Evolutionary conservation across 768 basidiomycete genomes (phyloP).

Genomic region (Suillus fuscotomentosus): DNA sequence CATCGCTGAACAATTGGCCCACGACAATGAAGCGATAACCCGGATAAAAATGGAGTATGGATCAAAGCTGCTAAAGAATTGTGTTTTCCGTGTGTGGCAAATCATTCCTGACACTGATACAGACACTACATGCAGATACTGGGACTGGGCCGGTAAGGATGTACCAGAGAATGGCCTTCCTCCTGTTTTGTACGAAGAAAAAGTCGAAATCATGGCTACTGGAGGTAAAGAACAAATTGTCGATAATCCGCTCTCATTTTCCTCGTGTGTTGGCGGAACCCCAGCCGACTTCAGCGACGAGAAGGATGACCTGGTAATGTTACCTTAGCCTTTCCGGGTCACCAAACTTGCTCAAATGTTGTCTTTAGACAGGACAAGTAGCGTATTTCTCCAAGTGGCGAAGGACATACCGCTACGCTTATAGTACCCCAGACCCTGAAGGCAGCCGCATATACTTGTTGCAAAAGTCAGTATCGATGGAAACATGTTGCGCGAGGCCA

Average conservation of each 20-base stretch:
- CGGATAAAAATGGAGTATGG: too few species aligned
- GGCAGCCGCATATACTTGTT: constrained; percentile 14
- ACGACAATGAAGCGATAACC: too few species aligned
- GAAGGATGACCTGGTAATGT: constrained; percentile 9
- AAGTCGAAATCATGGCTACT: constrained; percentile 9
- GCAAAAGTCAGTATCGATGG: constrained; percentile 12
- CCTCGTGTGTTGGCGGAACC: constrained; percentile 11
- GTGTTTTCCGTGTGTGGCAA: too few species aligned
- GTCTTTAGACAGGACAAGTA: constrained; percentile 5
- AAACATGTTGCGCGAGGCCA: not conserved
- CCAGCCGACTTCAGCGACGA: constrained; percentile 19
- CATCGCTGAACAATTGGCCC: too few species aligned
- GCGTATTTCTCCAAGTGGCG: constrained; percentile 8
- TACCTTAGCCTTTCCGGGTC: not conserved
- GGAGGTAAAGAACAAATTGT: constrained; percentile 11
- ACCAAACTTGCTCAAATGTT: not conserved
- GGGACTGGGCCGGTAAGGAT: too few species aligned
- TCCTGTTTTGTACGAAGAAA: too few species aligned
- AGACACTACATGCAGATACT: too few species aligned
- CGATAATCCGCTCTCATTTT: constrained; percentile 19
- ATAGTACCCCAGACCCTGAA: constrained; percentile 8
- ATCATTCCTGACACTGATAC: too few species aligned
- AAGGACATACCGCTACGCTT: constrained; percentile 19
- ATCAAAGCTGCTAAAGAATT: too few species aligned
- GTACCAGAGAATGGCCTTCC: too few species aligned